Conservation (phyloP, 2,329 filamentous ascomycete species). For the Venturia nashicola region DNA sequence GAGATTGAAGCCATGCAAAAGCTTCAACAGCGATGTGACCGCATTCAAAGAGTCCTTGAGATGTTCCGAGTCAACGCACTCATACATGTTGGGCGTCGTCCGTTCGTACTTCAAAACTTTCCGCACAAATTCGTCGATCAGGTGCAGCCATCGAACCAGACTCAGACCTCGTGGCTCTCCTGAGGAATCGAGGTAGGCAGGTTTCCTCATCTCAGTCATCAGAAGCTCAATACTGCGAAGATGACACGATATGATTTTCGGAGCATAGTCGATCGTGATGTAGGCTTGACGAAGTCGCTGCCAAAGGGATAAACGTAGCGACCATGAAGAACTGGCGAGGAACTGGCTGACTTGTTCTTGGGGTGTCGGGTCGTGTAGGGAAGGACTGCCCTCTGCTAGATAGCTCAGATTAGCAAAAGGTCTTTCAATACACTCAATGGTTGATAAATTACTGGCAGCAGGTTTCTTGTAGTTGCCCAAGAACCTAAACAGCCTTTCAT, state of each 20-base stretch:
- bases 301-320: constrained; percentile 80
- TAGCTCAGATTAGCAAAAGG: background rate
- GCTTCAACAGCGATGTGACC: constrained; percentile 56
- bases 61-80: constrained; percentile 73
- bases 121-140: constrained; percentile 63
- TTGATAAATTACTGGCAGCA: background rate
- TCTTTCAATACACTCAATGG: background rate
- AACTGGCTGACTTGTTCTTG: constrained; percentile 76
- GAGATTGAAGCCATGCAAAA: constrained; percentile 69
- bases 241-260: constrained; percentile 80
- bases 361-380: constrained; percentile 13
- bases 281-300: constrained; percentile 84
- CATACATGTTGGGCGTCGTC: constrained; percentile 61
- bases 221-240: constrained; percentile 79
- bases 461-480: background rate
- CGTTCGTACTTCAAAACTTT: constrained; percentile 55
- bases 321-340: constrained; percentile 66
- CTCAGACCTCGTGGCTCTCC: constrained; percentile 54
- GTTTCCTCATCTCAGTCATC: constrained; percentile 53
- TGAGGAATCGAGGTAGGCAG: constrained; percentile 42
- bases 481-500: background rate
- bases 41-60: constrained; percentile 60
- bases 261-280: constrained; percentile 66
- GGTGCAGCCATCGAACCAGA: constrained; percentile 65
- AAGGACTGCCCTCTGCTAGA: background rate